Conservation (phyloP, 768 basidiomycete species). For the Podaxis mareebaensis region DNA sequence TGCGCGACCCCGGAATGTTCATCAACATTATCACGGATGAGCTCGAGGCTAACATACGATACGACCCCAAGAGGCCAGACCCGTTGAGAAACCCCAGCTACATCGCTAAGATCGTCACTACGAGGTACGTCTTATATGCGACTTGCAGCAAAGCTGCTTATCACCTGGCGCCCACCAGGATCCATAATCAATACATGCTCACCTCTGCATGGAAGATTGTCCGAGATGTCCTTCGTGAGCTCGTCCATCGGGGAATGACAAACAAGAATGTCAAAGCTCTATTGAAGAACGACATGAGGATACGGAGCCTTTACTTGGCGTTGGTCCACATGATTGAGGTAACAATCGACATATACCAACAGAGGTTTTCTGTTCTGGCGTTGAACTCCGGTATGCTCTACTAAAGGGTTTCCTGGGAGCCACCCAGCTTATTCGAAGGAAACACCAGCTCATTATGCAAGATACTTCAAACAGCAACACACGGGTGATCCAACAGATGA, state of each 20-base stretch:
- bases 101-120: conserved; percentile 59
- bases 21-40: conserved; percentile 55
- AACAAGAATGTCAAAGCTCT: conserved; percentile 53
- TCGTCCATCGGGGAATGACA: conserved; percentile 54
- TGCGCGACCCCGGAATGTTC: conserved; percentile 70
- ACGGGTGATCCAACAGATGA: conserved; percentile 41
- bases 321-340: conserved; percentile 63
- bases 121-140: conserved; percentile 42
- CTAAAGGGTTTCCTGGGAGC: not conserved
- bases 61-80: conserved; percentile 27
- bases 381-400: conserved; percentile 62
- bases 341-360: conserved; percentile 62
- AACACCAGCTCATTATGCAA: conserved; percentile 64
- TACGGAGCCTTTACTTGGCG: conserved; percentile 62
- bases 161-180: conserved; percentile 38
- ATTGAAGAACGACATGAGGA: conserved; percentile 47
- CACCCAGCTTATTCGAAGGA: not conserved
- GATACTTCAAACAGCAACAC: conserved; percentile 65
- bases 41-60: conserved; percentile 49
- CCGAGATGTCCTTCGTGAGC: conserved; percentile 52
- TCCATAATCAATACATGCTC: conserved; percentile 82
- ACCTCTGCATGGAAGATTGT: conserved; percentile 84
- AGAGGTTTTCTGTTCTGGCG: conserved; percentile 67
- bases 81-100: conserved; percentile 43
- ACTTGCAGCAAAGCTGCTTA: not conserved